These are phyloP conservation scores for Acer campestre DNA, from an alignment of 345 rosid genomes.

Conservation along the genomic window DNA sequence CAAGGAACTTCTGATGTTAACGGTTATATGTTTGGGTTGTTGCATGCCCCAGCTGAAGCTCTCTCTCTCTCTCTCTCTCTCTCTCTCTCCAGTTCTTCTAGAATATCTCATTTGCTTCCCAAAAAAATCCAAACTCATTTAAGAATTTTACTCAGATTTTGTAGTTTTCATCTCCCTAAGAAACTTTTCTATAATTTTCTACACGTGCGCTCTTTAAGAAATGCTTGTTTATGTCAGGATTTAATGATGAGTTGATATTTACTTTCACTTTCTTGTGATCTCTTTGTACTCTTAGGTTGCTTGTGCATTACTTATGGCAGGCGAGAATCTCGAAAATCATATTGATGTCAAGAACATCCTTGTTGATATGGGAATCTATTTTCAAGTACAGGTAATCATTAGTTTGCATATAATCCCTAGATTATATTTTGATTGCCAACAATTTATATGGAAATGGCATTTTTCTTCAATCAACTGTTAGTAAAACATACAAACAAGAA, in stretches of 20 bases:
- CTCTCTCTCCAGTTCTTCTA: no score
- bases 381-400: constrained; percentile 46
- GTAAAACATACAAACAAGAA: not conserved
- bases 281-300: constrained; percentile 34
- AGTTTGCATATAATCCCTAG: not conserved
- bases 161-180: not conserved
- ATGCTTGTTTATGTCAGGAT: not conserved
- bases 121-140: not conserved
- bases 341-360: constrained; percentile 37
- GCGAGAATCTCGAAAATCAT: constrained; percentile 44
- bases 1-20: not conserved
- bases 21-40: not conserved
- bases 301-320: constrained; percentile 47
- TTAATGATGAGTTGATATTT: not conserved
- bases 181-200: not conserved
- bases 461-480: not conserved
- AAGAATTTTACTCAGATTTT: not conserved
- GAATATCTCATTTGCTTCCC: not conserved
- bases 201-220: not conserved
- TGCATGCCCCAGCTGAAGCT: no score
- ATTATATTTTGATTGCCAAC: not conserved
- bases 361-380: constrained; percentile 48
- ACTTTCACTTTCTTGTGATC: not conserved
- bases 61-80: not conserved
- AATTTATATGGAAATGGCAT: not conserved